A percentile compares a stretch with the other conserved stretches of the same genome.
These are phyloP conservation scores for Penicillium sp. DNA, from an alignment of 2,329 filamentous ascomycete species.

Conservation along the genomic window DNA sequence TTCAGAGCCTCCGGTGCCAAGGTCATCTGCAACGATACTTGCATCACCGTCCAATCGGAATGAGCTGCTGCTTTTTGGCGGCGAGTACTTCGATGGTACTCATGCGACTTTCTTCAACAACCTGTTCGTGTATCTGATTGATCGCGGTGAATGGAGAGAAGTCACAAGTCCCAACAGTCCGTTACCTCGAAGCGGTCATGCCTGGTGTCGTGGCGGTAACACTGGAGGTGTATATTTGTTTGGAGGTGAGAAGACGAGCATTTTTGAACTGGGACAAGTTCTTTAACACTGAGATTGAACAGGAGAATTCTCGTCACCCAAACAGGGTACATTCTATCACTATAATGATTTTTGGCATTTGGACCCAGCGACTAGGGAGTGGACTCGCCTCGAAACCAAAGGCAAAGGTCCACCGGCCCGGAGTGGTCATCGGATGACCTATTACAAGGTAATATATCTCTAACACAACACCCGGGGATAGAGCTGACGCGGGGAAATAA, in stretches of 20 bases:
- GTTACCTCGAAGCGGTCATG: constrained; percentile 83
- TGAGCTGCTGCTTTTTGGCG: constrained; percentile 85
- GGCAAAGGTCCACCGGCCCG: constrained; percentile 70
- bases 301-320: constrained; percentile 89
- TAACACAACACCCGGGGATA: too few species aligned
- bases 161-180: constrained; percentile 89
- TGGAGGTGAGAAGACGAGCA: constrained; percentile 51
- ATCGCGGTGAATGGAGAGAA: constrained; percentile 81
- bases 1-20: constrained; percentile 65
- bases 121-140: constrained; percentile 65
- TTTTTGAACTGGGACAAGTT: neutral
- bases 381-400: constrained; percentile 77
- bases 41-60: constrained; percentile 81
- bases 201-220: constrained; percentile 87
- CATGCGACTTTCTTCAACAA: constrained; percentile 68
- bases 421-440: constrained; percentile 92
- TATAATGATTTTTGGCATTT: constrained; percentile 98
- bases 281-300: constrained; percentile 6
- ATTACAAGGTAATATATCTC: constrained; percentile 59
- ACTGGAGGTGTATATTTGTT: constrained; percentile 83
- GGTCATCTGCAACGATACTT: constrained; percentile 74
- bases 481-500: too few species aligned
- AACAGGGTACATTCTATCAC: constrained; percentile 97
- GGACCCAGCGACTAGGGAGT: constrained; percentile 77
- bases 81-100: constrained; percentile 92